Evolutionary conservation across 129 eudicot genomes (phyloP), one percentile per base, ranked within the genome.

Genomic region (Artemisia argyi): DNA sequence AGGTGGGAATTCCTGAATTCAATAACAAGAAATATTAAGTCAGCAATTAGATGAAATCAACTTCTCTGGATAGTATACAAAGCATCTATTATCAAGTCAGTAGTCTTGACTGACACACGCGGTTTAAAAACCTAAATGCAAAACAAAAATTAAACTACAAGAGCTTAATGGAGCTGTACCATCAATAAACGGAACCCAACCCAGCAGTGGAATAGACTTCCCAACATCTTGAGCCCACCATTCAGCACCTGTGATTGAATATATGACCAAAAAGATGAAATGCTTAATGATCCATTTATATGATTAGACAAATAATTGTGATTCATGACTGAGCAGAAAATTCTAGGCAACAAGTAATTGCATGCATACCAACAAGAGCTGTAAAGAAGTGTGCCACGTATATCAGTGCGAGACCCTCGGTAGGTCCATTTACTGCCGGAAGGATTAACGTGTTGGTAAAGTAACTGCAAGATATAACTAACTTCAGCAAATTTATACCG

Each of bases 151-250:
- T 9, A 49, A 51, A 52, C 57, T 52, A 52, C 7, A 52, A 52
- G 4, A 26, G 30, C n/a, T 52, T 13, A 52, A 52, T 52, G 57
- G 49, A 22, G 14, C 13, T 26, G 46, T 80, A 90, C 99, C 99
- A 79, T 77, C 90, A 28, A 90, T 14, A 59, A 84, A 57, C 26
- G 99, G 99, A 60, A 94, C 78, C 99, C 99, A 94, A 53, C 86
- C 84, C 78, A 94, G 69, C 16, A 88, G 75, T 7, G 99, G 96
- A 66, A 94, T 54, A 63, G 96, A 90, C 78, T 85, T 84, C 73
- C 97, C 97, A 65, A 90, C 83, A 39, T 81, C 85, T 68, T 88
- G 97, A 32, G 85, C 96, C 99, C 99, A 94, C 97, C 99, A 94
- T 76, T 94, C 97, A 30, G 97, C 87, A 57, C 97, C 99, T 94